Conservation (phyloP, 345 rosid species). For the Pistacia atlantica region DNA sequence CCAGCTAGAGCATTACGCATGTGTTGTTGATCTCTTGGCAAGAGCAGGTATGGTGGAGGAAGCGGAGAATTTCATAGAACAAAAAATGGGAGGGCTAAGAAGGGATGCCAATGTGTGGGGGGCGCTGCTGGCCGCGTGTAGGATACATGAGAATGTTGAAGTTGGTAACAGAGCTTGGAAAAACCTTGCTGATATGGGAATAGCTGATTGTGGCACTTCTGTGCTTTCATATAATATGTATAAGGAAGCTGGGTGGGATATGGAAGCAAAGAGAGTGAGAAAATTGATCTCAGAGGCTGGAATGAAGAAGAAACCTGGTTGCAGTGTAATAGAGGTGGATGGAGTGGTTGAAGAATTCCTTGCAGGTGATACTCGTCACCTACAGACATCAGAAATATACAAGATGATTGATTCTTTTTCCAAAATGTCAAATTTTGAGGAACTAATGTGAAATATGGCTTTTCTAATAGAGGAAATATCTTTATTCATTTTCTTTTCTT, state of each 20-base stretch:
- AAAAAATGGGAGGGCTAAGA: conserved; percentile 35
- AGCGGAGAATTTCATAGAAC: conserved; percentile 35
- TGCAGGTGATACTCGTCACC: conserved; percentile 31
- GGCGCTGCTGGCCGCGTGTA: conserved; percentile 36
- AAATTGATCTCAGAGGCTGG: conserved; percentile 28
- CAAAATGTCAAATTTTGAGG: conserved; percentile 17
- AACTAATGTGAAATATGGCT: neutral
- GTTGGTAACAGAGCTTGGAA: conserved; percentile 42
- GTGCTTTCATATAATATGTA: conserved; percentile 36
- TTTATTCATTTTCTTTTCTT: neutral
- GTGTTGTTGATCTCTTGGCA: conserved; percentile 38
- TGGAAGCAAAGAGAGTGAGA: conserved; percentile 31
- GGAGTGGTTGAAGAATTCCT: conserved; percentile 33
- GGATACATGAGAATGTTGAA: conserved; percentile 37
- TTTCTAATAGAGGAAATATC: neutral
- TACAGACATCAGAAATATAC: conserved; percentile 25
- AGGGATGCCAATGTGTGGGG: conserved; percentile 43
- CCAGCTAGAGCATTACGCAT: conserved; percentile 34
- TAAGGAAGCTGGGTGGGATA: conserved; percentile 40
- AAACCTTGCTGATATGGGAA: conserved; percentile 28
- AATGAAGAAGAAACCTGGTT: conserved; percentile 38
- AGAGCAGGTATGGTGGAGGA: conserved; percentile 37
- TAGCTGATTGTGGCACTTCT: conserved; percentile 26
- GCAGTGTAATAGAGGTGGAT: conserved; percentile 39
- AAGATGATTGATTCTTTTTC: conserved; percentile 23